Conservation (phyloP, 108 stramenopile genomes). For the Cyclotella atomus region DNA sequence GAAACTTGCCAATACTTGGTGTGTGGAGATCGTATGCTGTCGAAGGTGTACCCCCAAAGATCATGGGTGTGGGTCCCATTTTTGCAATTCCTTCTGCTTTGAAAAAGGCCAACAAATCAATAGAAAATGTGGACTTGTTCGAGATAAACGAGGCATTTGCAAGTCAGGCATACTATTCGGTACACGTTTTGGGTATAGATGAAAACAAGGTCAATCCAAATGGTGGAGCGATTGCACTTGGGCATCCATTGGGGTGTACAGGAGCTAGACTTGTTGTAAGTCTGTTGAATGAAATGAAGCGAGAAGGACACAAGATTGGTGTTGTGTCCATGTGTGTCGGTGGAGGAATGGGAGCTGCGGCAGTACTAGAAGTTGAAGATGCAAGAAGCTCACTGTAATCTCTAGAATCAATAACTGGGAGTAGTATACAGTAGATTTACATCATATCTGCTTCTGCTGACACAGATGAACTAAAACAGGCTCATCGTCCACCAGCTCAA, state of each 20-base stretch:
- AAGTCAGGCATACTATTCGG: slow-evolving; percentile 83
- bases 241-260: slow-evolving; percentile 95
- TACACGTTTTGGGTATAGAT: slow-evolving; percentile 65
- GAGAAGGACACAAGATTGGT: slow-evolving; percentile 66
- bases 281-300: slow-evolving; percentile 87
- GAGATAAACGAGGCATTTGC: slow-evolving; percentile 99
- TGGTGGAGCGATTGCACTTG: slow-evolving; percentile 97
- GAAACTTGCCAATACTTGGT: slow-evolving; percentile 77
- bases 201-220: slow-evolving; percentile 91
- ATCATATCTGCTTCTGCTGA: too few species aligned
- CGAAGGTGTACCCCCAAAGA: slow-evolving; percentile 87
- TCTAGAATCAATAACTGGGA: too few species aligned
- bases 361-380: slow-evolving; percentile 87
- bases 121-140: slow-evolving; percentile 89
- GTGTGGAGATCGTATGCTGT: slow-evolving; percentile 85
- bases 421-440: neutral
- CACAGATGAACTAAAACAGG: too few species aligned
- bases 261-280: slow-evolving; percentile 94
- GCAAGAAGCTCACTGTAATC: slow-evolving; percentile 6
- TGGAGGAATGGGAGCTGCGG: slow-evolving; percentile 97
- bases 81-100: slow-evolving; percentile 92
- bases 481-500: neutral
- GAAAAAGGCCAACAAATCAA: slow-evolving; percentile 49
- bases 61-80: slow-evolving; percentile 96
- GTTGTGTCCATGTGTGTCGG: slow-evolving; percentile 97